Conservation (phyloP, 352 stramenopile species). For the Globisporangium paddicum region DNA sequence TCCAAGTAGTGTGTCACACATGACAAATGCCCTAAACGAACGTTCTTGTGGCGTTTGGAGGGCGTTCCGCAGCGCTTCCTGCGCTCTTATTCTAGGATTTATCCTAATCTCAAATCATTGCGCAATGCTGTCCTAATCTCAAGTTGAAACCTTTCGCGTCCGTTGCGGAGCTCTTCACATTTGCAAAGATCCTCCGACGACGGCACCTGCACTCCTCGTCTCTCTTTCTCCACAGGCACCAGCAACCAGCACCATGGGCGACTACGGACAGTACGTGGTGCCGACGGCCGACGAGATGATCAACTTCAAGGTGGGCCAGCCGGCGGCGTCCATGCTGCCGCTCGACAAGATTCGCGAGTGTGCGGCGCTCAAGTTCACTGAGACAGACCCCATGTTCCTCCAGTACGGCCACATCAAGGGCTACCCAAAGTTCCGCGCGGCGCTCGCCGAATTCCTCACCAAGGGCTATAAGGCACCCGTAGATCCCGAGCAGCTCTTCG, state of each 20-base stretch:
- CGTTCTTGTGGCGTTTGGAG: conserved; percentile 11
- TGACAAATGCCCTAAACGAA: background rate
- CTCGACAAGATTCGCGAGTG: conserved; percentile 84
- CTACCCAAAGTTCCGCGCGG: conserved; percentile 82
- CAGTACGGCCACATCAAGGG: conserved; percentile 88
- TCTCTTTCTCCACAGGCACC: background rate
- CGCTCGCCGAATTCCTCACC: conserved; percentile 72
- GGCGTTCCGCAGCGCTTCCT: conserved; percentile 2
- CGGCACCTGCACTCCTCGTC: background rate
- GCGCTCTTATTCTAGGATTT: background rate
- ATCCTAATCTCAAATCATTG: background rate
- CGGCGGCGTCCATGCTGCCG: conserved; percentile 74
- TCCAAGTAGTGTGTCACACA: background rate
- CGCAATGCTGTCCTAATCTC: conserved; percentile 7
- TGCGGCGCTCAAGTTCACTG: conserved; percentile 74
- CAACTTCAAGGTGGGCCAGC: conserved; percentile 90
- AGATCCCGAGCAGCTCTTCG: conserved; percentile 85
- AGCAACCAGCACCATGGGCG: conserved; percentile 46
- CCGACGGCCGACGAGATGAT: conserved; percentile 77
- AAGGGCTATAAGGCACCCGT: conserved; percentile 73
- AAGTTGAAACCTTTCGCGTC: conserved; percentile 1
- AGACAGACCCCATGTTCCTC: conserved; percentile 84
- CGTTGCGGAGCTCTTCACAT: background rate
- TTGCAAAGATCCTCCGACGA: conserved; percentile 13
- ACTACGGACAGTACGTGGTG: conserved; percentile 85